phyloP scores from a whole-genome alignment of 2,329 filamentous ascomycete genomes.

The Fusarium udum region DNA sequence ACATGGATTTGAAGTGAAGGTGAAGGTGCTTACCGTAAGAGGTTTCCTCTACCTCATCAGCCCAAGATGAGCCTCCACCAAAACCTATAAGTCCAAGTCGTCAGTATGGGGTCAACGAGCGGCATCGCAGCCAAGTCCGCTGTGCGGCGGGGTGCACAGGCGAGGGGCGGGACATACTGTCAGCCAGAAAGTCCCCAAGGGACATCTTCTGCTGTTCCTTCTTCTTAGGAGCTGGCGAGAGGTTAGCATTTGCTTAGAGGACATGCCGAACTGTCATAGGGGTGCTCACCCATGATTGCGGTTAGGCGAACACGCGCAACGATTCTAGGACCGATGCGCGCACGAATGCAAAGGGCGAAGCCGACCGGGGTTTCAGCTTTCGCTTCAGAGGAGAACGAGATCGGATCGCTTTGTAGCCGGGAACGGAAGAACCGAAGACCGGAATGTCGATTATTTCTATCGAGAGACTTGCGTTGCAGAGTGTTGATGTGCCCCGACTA shows the following conservation, averaged over 20 bases:
- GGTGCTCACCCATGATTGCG: conserved; percentile 70
- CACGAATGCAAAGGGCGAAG: conserved; percentile 45
- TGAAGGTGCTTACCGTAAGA: conserved; percentile 68
- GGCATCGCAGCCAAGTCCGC: conserved; percentile 31
- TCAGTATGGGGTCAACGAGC: conserved; percentile 41
- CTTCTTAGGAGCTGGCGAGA: conserved; percentile 81
- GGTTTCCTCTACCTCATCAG: conserved; percentile 96
- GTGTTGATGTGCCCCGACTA: conserved; percentile 50
- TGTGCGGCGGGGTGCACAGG: conserved; percentile 36
- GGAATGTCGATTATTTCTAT: conserved; percentile 16
- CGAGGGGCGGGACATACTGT: conserved; percentile 72
- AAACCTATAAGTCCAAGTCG: conserved; percentile 51
- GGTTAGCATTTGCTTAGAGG: conserved; percentile 15
- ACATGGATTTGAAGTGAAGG: conserved; percentile 4
- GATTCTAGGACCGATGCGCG: conserved; percentile 54
- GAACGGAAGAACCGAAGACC: not conserved
- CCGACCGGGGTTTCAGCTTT: conserved; percentile 45
- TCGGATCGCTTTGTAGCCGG: conserved; percentile 15
- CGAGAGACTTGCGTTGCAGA: conserved; percentile 36
- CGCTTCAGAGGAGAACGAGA: conserved; percentile 28
- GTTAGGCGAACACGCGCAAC: conserved; percentile 60
- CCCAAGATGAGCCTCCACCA: conserved; percentile 89
- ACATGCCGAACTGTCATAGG: not conserved
- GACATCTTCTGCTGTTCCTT: conserved; percentile 97
- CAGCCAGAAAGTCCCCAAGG: conserved; percentile 93